Evolutionary conservation across 1,284 basidiomycete genomes (phyloP), one percentile per base, ranked within the genome.

Genomic region (Fistulina hepatica): DNA sequence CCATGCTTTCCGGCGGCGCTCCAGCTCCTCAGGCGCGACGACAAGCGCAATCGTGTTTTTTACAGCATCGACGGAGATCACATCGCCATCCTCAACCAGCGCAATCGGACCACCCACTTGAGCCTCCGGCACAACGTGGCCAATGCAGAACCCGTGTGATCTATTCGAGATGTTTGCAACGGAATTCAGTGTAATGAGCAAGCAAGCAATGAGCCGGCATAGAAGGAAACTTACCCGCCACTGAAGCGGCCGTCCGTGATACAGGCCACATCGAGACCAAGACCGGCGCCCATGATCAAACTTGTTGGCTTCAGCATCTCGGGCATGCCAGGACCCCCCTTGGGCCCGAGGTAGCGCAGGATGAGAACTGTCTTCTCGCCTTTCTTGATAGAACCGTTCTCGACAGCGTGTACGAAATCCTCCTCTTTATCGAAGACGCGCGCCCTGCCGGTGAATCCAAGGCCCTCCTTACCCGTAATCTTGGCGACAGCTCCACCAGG

Each of bases 211-310:
- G 37, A 39, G 30, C 40, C 42, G 34, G 38, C 42, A 41, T 44
- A 22, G 30, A 42, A 40, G 39, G 33, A 43, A 32, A 61, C 75
- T 56, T 49, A 88, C 81, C 85, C 91, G 59, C 91, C 92, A 50
- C 84, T 90, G 67, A 95, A 95, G 45, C 91, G 77, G 36, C 92
- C 91, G 61, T 95, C 91, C 12, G 91, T 95, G 46, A 95, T 64
- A 56, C 85, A 90, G 23, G 91, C 91, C 30, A 92, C 88, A 47
- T 91, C 86, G 45, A 81, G 61, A 8, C 90, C 90, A 6, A 94
- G 69, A n/a, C 91, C 91, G 3, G 90, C 89, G 35, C 91, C 91
- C 83, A 92, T 92, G 57, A 92, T 83, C 47, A 88, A 57, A 59
- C 82, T 83, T 19, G 86, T 91, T 11, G 86, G 85, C 54, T 92